Evolutionary conservation across 2,329 filamentous ascomycete genomes (phyloP).

Genomic region (Fusarium buxicola): DNA sequence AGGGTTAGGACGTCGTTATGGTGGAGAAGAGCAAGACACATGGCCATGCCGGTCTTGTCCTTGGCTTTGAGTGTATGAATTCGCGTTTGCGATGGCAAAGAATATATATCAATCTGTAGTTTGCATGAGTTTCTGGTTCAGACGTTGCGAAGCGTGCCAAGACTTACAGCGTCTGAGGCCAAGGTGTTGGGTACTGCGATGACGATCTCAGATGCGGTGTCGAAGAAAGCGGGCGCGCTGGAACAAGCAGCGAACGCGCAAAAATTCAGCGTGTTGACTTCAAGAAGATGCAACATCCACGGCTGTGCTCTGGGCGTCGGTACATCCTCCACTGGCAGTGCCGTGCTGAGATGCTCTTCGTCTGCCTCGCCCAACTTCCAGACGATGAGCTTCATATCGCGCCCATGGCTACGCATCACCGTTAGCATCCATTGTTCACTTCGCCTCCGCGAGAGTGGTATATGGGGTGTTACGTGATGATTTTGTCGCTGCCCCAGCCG

Average conservation of each 20-base stretch:
- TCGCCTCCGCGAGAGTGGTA: not conserved
- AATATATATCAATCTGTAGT: constrained; percentile 80
- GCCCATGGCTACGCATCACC: constrained; percentile 75
- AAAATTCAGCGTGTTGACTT: constrained; percentile 96
- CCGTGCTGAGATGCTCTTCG: constrained; percentile 73
- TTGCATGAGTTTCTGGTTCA: constrained; percentile 4
- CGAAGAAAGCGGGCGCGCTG: constrained; percentile 43
- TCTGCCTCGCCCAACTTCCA: constrained; percentile 78
- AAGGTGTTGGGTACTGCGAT: constrained; percentile 85
- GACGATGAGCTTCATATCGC: constrained; percentile 86
- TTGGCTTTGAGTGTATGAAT: constrained; percentile 66
- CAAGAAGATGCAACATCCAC: constrained; percentile 85
- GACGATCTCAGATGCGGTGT: constrained; percentile 61
- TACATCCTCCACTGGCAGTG: constrained; percentile 75
- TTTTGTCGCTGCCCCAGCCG: constrained; percentile 75
- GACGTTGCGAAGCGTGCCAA: not conserved
- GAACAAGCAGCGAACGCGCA: constrained; percentile 80
- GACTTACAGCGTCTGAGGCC: constrained; percentile 73
- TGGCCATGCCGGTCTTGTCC: constrained; percentile 81
- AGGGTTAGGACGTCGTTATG: constrained; percentile 67
- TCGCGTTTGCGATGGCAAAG: constrained; percentile 80
- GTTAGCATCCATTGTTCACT: not conserved
- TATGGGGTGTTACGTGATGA: constrained; percentile 79
- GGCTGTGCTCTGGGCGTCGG: constrained; percentile 69
- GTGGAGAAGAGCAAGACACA: constrained; percentile 78